Percentiles rank a stretch among this genome's conserved stretches.
These are phyloP conservation scores for Candida ovalis DNA, from an alignment of 805 yeast species.

Conservation along the genomic window DNA sequence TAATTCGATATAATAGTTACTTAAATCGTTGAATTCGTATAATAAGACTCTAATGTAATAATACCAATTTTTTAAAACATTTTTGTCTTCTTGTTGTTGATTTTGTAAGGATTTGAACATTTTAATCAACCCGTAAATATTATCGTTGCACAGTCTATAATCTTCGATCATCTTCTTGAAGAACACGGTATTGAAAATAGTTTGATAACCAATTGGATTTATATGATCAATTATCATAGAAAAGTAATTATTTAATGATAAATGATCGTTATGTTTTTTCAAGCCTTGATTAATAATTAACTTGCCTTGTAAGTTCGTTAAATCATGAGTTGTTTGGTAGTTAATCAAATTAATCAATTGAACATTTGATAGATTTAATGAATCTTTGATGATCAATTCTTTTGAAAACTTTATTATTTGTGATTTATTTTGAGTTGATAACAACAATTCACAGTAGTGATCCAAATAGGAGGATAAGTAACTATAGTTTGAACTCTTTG, in stretches of 20 bases:
- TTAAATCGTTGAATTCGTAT: slow-evolving; percentile 33
- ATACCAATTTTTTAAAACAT: slow-evolving; percentile 20
- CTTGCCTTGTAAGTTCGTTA: slow-evolving; percentile 17
- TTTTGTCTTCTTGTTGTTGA: slow-evolving; percentile 1
- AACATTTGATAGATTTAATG: slow-evolving; percentile 22
- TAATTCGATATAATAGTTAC: slow-evolving; percentile 32
- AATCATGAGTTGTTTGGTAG: slow-evolving; percentile 19
- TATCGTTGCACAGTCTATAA: slow-evolving; percentile 31
- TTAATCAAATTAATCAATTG: slow-evolving; percentile 22
- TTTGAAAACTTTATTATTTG: slow-evolving; percentile 26
- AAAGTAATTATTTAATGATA: slow-evolving; percentile 27
- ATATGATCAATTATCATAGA: slow-evolving; percentile 29
- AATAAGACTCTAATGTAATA: slow-evolving; percentile 29
- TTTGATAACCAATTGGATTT: slow-evolving; percentile 8
- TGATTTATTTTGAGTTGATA: slow-evolving; percentile 22
- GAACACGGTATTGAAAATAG: slow-evolving; percentile 21
- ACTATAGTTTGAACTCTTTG: slow-evolving; percentile 13
- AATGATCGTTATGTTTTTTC: slow-evolving; percentile 16
- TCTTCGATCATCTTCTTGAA: slow-evolving; percentile 31
- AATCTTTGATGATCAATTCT: slow-evolving; percentile 28
- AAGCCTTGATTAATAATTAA: slow-evolving; percentile 31
- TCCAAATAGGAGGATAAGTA: slow-evolving; percentile 19
- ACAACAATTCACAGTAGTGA: slow-evolving; percentile 17
- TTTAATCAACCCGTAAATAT: slow-evolving; percentile 33
- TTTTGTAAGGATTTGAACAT: slow-evolving; percentile 16